A percentile compares a stretch with the other conserved stretches of the same genome.
These are phyloP conservation scores for Thozetella sp. DNA, from an alignment of 495 filamentous ascomycete genomes.

Conservation along the genomic window DNA sequence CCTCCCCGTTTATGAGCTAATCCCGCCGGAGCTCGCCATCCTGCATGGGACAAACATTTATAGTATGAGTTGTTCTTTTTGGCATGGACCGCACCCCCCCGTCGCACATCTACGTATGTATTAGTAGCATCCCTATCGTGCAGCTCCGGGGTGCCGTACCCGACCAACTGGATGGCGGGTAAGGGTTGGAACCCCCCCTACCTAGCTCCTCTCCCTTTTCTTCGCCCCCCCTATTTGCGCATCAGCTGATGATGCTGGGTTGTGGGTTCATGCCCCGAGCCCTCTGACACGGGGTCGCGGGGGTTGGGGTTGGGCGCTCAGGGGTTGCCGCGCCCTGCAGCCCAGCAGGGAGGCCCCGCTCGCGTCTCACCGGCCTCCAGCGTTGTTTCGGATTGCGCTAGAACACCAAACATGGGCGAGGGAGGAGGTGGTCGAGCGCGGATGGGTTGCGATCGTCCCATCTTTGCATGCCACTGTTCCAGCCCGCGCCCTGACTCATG, in stretches of 20 bases:
- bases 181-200: too few species aligned
- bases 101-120: too few species aligned
- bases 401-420: not conserved
- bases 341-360: not conserved
- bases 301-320: not conserved
- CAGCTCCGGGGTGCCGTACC: too few species aligned
- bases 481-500: not conserved
- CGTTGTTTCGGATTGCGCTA: not conserved
- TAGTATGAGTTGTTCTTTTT: too few species aligned
- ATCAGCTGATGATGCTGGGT: not conserved
- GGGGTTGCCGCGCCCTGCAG: not conserved
- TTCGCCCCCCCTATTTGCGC: too few species aligned
- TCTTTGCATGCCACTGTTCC: not conserved
- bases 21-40: too few species aligned
- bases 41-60: too few species aligned
- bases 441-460: conserved; percentile 1
- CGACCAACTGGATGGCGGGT: not conserved
- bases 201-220: too few species aligned
- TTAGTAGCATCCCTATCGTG: too few species aligned
- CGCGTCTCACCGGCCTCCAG: not conserved
- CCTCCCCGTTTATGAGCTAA: too few species aligned
- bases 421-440: not conserved
- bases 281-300: not conserved
- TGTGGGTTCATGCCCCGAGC: not conserved
- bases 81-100: too few species aligned